Base-by-base conservation (phyloP, 176 grass and related monocot genomes). In the Poa annua region DNA sequence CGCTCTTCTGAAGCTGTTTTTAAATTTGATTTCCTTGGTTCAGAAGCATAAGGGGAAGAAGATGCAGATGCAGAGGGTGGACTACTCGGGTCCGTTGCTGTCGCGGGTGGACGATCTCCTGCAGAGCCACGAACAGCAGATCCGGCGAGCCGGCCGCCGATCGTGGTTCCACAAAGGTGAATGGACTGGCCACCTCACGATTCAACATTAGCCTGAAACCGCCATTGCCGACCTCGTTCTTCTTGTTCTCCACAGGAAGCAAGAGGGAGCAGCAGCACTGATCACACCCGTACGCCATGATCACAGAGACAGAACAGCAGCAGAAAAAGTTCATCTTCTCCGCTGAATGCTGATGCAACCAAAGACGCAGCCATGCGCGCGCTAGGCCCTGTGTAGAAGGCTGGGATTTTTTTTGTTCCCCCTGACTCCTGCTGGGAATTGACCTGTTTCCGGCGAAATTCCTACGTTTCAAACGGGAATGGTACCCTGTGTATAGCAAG, bases 81-180 rank as follows among this genome's bases (percentile, higher is more conserved):
- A 92, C 51, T 86, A 84, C 62, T 99, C 91, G 1, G 93, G 93
- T 33, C 93, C 89, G 16, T 78, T 94, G 71, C 39, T 99, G 49
- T 86, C 71, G 63, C 89, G 57, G 47, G 86, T 99, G 32, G 96
- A 99, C 62, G 88, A 99, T 77, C 83, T 96, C 74, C 84, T 99
- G 83, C 78, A 90, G 36, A 96, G 80, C 83, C 91, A 94, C 80
- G 93, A 96, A 55, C 83, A 86, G 80, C 89, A 87, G 13, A 96
- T 96, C 78, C 75, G 85, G 61, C 81, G 80, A 79, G 85, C 91
- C 22, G 78, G 79, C 34, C 87, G 84, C 44, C 92, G 86, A 65
- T 81, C 91, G 39, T 96, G 91, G 93, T 94, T 92, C 76, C 88
- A 89, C 54, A 97, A 75, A 93, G 94, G 94, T 97, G 69, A 21